These are phyloP conservation scores for Xylaria acuta DNA, from an alignment of 495 filamentous ascomycete genomes.

Conservation along the genomic window DNA sequence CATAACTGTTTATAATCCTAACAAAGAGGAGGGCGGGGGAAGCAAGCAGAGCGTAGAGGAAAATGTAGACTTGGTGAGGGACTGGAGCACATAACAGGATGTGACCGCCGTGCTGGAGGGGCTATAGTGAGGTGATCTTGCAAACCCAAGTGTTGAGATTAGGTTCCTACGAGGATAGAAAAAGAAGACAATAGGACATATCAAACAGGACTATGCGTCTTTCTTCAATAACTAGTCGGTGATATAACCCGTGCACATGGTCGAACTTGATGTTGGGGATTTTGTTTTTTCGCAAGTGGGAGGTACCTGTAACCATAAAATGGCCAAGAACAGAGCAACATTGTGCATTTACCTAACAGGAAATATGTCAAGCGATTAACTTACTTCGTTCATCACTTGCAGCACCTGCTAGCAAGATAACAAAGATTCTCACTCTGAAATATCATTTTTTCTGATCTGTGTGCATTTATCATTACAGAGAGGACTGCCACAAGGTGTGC, in stretches of 20 bases:
- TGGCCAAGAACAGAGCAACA: background rate
- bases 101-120: slow-evolving; percentile 27
- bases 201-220: slow-evolving; percentile 23
- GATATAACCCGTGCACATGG: background rate
- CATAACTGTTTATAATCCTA: slow-evolving; percentile 41
- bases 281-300: background rate
- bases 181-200: slow-evolving; percentile 36
- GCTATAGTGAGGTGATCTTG: slow-evolving; percentile 37
- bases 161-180: slow-evolving; percentile 38
- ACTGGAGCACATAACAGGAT: slow-evolving; percentile 15
- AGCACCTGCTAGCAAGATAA: background rate
- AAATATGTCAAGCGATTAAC: background rate
- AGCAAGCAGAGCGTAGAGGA: slow-evolving; percentile 3
- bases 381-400: background rate
- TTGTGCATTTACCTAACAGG: background rate
- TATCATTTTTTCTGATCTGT: slow-evolving; percentile 7
- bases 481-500: background rate
- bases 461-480: slow-evolving; percentile 20
- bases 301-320: background rate
- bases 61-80: slow-evolving; percentile 26
- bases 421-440: background rate
- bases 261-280: background rate
- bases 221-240: background rate
- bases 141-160: slow-evolving; percentile 30
- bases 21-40: background rate